Percentiles rank a stretch among this genome's conserved stretches.
Evolutionary conservation across 768 basidiomycete species (phyloP).

Genomic region (Fomitopsis serialis): DNA sequence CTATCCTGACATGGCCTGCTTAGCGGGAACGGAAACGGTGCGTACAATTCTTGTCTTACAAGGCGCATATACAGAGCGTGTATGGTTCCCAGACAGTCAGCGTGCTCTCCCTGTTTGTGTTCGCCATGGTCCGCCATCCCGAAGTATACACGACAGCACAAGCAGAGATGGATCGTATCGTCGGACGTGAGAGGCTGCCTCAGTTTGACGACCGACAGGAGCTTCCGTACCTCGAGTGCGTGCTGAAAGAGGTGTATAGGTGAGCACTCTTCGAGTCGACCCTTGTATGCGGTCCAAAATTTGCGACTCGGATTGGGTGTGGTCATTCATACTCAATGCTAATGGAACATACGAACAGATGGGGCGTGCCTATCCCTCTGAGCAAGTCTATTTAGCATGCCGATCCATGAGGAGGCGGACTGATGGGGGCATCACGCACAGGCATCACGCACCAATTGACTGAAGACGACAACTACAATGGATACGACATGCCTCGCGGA

Average conservation of each 20-base stretch:
- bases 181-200: constrained; percentile 28
- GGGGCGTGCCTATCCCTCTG: no score
- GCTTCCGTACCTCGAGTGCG: constrained; percentile 16
- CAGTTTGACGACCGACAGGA: constrained; percentile 15
- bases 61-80: constrained; percentile 2
- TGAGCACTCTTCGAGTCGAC: no score
- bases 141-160: constrained; percentile 34
- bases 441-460: background rate
- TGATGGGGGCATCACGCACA: constrained; percentile 14
- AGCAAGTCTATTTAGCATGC: constrained; percentile 1
- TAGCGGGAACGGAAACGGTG: background rate
- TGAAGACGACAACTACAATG: constrained; percentile 18
- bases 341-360: background rate
- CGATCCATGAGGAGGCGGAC: background rate
- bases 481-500: constrained; percentile 12
- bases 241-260: constrained; percentile 16
- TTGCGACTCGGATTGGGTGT: no score
- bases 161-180: constrained; percentile 34
- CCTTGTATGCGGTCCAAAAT: no score
- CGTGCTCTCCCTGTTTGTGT: constrained; percentile 32
- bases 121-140: constrained; percentile 35
- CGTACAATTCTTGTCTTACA: constrained; percentile 4
- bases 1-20: no score
- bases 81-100: constrained; percentile 31
- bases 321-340: background rate